Evolutionary conservation across 2,329 filamentous ascomycete species (phyloP).

Genomic region (Penicillium decumbens): DNA sequence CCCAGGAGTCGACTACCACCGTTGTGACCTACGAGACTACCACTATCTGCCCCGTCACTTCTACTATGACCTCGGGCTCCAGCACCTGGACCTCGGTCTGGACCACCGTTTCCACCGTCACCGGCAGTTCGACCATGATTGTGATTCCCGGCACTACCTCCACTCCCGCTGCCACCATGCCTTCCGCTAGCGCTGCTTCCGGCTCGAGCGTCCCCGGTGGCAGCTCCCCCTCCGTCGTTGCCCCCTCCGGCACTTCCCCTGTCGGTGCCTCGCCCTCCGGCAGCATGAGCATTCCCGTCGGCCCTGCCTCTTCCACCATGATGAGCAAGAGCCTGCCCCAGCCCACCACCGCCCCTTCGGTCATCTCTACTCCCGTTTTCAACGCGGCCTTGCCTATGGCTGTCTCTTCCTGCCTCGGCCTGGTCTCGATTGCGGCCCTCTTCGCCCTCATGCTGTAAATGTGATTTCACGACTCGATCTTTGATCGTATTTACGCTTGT

Average conservation of each 20-base stretch:
- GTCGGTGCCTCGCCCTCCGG: constrained; percentile 16
- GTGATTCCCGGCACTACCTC: no score
- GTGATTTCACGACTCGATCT: neutral
- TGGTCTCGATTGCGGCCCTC: constrained; percentile 12
- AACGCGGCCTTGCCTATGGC: constrained; percentile 14
- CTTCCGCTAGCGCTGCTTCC: no score
- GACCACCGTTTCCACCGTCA: no score
- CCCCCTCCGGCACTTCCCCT: constrained; percentile 27
- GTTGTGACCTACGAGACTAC: no score
- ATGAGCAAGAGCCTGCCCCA: constrained; percentile 6
- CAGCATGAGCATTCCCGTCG: constrained; percentile 18
- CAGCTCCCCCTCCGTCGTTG: constrained; percentile 3
- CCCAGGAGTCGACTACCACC: no score
- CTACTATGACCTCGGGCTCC: no score
- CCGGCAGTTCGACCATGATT: no score
- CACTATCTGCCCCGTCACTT: no score
- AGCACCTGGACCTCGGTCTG: no score
- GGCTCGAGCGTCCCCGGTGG: no score
- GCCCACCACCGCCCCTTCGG: neutral
- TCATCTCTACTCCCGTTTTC: constrained; percentile 11
- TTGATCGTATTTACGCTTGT: neutral
- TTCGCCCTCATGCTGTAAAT: constrained; percentile 11
- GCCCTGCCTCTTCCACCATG: constrained; percentile 18
- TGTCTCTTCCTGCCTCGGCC: constrained; percentile 9
- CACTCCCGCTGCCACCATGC: neutral